phyloP scores from a whole-genome alignment of 768 basidiomycete genomes.

The Brasilioporus rufonigricans region DNA sequence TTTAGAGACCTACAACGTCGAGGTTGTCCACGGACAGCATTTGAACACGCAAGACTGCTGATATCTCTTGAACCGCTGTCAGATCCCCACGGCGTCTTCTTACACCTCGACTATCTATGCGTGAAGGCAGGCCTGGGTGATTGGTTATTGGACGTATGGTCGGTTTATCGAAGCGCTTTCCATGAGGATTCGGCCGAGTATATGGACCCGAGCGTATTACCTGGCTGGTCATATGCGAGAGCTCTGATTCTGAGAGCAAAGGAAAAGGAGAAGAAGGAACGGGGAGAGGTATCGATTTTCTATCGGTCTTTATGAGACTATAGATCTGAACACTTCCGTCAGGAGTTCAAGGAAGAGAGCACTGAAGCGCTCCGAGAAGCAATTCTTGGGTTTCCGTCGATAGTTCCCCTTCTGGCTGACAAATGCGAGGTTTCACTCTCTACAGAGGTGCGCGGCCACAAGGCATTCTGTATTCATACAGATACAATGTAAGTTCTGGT shows the following conservation, averaged over 20 bases:
- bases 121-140: conserved; percentile 75
- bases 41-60: conserved; percentile 87
- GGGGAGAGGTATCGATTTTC: conserved; percentile 33
- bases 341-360: conserved; percentile 55
- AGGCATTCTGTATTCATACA: conserved; percentile 66
- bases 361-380: conserved; percentile 72
- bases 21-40: conserved; percentile 85
- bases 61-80: conserved; percentile 79
- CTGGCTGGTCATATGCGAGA: conserved; percentile 73
- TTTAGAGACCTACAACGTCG: conserved; percentile 80
- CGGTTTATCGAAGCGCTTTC: conserved; percentile 15
- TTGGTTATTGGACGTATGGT: conserved; percentile 75
- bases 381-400: conserved; percentile 72
- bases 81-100: conserved; percentile 85
- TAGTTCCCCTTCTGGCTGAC: conserved; percentile 81
- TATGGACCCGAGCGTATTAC: conserved; percentile 60
- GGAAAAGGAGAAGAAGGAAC: conserved; percentile 45
- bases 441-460: conserved; percentile 52
- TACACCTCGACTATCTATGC: conserved; percentile 84
- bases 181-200: conserved; percentile 20
- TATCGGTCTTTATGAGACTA: background rate
- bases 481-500: conserved; percentile 54
- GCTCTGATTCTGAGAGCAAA: conserved; percentile 63
- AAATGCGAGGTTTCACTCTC: conserved; percentile 74
- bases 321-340: background rate